phyloP scores from a whole-genome alignment of 139 green algal species.

The Spirogloea muscicola region DNA sequence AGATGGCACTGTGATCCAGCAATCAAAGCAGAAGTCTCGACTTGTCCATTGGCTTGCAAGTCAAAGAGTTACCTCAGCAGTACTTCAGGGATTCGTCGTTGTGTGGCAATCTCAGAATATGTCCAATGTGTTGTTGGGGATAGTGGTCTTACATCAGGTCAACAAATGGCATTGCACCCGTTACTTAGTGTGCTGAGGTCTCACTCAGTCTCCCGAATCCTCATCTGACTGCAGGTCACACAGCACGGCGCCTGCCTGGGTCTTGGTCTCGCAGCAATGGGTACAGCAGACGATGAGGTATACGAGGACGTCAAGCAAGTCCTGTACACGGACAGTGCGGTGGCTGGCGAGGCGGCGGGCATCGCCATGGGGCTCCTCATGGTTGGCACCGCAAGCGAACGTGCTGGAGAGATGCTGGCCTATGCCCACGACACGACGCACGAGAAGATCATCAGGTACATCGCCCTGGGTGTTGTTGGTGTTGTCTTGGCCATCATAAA shows the following conservation, averaged over 20 bases:
- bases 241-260: slow-evolving; percentile 97
- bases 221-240: slow-evolving; percentile 14
- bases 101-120: too few relatives aligned
- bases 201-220: background rate
- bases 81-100: too few relatives aligned
- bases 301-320: slow-evolving; percentile 94
- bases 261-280: slow-evolving; percentile 85
- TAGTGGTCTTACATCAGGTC: too few relatives aligned
- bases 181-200: too few relatives aligned
- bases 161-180: too few relatives aligned
- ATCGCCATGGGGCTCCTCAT: slow-evolving; percentile 88
- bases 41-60: too few relatives aligned
- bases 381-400: slow-evolving; percentile 62
- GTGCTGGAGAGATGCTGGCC: slow-evolving; percentile 80
- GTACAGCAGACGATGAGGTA: slow-evolving; percentile 75
- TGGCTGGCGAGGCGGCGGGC: slow-evolving; percentile 76
- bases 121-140: too few relatives aligned
- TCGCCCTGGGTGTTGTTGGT: too few relatives aligned
- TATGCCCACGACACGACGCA: slow-evolving; percentile 97
- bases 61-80: too few relatives aligned
- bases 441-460: slow-evolving; percentile 85
- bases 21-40: too few relatives aligned
- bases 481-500: too few relatives aligned
- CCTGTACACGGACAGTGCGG: slow-evolving; percentile 74
- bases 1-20: too few relatives aligned